Evolutionary conservation across 2,329 filamentous ascomycete genomes (phyloP).

Genomic region (Claviceps sp.): DNA sequence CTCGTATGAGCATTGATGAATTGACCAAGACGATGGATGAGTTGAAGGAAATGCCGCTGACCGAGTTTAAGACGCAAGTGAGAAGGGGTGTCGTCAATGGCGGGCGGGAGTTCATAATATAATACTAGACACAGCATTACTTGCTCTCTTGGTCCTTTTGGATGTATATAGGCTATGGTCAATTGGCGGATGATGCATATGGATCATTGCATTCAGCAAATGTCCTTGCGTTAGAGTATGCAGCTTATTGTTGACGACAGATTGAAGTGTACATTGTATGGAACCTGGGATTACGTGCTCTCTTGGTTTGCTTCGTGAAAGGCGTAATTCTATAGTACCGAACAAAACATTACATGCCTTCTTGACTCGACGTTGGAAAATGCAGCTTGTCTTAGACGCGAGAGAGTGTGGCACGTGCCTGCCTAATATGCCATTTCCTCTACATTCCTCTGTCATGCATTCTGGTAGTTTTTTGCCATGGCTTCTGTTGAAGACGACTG

Average conservation of each 20-base stretch:
- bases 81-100: too few relatives aligned
- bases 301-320: not conserved
- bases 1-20: conserved; percentile 12
- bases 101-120: not conserved
- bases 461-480: not conserved
- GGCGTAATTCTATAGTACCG: not conserved
- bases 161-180: too few relatives aligned
- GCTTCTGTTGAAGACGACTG: not conserved
- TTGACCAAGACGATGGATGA: conserved; percentile 14
- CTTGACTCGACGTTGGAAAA: not conserved
- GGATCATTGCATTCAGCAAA: too few relatives aligned
- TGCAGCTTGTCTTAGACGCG: not conserved
- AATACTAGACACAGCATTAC: not conserved
- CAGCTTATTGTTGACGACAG: too few relatives aligned
- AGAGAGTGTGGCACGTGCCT: not conserved
- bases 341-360: not conserved
- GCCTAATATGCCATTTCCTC: not conserved
- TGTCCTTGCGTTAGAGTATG: too few relatives aligned
- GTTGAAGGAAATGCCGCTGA: conserved; percentile 14
- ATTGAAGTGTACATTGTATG: not conserved
- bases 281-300: not conserved
- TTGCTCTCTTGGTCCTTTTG: not conserved
- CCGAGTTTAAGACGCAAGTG: conserved; percentile 11
- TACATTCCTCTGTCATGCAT: not conserved
- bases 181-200: too few relatives aligned